phyloP scores from a whole-genome alignment of 768 basidiomycete species.

The Hypholoma sublateritium region DNA sequence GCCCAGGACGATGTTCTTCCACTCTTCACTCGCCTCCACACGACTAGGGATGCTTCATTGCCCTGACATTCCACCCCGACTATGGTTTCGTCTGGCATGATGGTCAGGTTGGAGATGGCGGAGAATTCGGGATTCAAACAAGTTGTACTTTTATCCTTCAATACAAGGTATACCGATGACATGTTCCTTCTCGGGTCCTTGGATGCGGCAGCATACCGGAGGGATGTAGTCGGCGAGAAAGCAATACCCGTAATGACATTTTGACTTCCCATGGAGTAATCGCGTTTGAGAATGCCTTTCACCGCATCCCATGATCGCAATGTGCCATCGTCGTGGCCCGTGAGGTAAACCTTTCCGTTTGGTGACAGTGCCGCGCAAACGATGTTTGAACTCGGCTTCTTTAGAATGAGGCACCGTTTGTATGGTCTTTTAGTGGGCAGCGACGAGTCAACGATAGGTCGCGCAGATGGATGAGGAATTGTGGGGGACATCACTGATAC shows the following conservation, averaged over 20 bases:
- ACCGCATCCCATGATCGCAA: constrained; percentile 5
- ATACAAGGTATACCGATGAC: neutral
- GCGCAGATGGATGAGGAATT: neutral
- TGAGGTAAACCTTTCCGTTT: constrained; percentile 4
- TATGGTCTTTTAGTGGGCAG: constrained; percentile 2
- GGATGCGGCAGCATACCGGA: constrained; percentile 3
- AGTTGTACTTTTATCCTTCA: constrained; percentile 3
- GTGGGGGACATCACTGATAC: neutral
- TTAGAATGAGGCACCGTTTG: neutral
- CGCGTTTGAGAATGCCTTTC: constrained; percentile 1
- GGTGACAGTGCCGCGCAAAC: neutral
- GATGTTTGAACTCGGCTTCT: neutral
- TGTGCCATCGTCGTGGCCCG: constrained; percentile 3
- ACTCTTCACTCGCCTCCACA: neutral
- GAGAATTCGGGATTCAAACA: neutral
- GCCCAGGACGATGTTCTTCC: neutral
- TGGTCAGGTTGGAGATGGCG: constrained; percentile 1
- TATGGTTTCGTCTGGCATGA: constrained; percentile 1
- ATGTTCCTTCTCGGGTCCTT: neutral
- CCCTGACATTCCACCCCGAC: constrained; percentile 1
- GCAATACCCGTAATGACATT: neutral
- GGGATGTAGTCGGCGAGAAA: neutral
- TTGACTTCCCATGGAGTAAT: neutral
- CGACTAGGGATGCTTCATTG: neutral
- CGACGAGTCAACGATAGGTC: neutral